Evolutionary conservation across 75 land plant genomes (phyloP).

Genomic region (Cunninghamia lanceolata): DNA sequence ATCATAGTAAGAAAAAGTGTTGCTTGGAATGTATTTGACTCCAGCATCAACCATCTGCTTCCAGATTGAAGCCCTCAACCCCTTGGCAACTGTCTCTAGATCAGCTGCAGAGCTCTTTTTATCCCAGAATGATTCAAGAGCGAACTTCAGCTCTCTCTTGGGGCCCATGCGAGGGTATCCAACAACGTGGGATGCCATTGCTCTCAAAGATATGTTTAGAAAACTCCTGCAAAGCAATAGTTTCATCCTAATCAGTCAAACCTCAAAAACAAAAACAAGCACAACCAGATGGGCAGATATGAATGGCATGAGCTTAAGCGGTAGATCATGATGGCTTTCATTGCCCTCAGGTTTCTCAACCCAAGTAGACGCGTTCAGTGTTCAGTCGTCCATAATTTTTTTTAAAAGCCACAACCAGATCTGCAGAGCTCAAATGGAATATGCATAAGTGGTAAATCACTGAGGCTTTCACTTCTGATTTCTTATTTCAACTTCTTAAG

Average conservation of each 20-base stretch:
- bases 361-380: background rate
- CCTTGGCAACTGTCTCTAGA: slow-evolving; percentile 62
- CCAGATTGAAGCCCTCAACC: slow-evolving; percentile 70
- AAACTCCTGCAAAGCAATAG: background rate
- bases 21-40: slow-evolving; percentile 65
- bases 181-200: slow-evolving; percentile 82
- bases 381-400: no score
- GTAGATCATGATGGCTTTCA: background rate
- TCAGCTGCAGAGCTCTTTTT: slow-evolving; percentile 64
- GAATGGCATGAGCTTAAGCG: background rate
- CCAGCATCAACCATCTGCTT: slow-evolving; percentile 70
- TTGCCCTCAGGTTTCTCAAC: background rate
- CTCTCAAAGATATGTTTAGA: background rate
- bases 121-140: slow-evolving; percentile 84
- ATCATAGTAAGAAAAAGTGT: slow-evolving; percentile 69
- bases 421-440: background rate
- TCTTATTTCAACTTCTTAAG: background rate
- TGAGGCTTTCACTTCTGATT: background rate
- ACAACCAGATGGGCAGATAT: background rate
- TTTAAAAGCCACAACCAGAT: no score
- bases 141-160: slow-evolving; percentile 85
- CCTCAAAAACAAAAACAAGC: background rate
- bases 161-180: slow-evolving; percentile 90
- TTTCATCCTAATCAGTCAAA: background rate
- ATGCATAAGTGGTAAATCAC: background rate